Evolutionary conservation across 2,329 filamentous ascomycete genomes (phyloP), one percentile per base, ranked within the genome.

Genomic region (Penicillium sp.): DNA sequence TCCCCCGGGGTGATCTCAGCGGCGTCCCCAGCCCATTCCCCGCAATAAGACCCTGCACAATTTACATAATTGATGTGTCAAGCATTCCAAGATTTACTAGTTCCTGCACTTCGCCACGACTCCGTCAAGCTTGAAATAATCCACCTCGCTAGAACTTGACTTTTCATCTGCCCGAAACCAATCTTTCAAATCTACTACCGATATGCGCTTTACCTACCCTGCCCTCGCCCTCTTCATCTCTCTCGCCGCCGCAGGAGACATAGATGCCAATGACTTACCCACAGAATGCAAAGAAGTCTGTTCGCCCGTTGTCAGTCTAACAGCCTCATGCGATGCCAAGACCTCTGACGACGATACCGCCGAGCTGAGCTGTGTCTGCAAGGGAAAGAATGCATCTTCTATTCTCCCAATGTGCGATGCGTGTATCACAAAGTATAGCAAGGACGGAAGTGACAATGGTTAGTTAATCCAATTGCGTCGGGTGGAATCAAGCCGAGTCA

Each of bases 381-480:
- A 47, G 21, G 53, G 47, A 32, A 32, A 43, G 16, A 50, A 22
- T 10, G 47, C 53, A 32, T 38, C 53, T 18, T 27, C 31, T 11
- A 51, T 45, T 40, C 31, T 55, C 1, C 48, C 53, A 7, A 22
- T 48, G 27, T 55, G 53, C 13, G 53, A 48, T 51, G 44, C 53
- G 11, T 55, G 53, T 34, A 55, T 55, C 18, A 38, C 53, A n/a
- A 50, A 55, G 40, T 55, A 48, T 22, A 51, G 53, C 45, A 50
- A 47, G n/a, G 53, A 55, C 27, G 47, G 53, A 21, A 47, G 48
- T 8, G 48, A 55, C 13, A 55, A 55, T 45, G 53, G 53, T 55
- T 38, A 11, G 48, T 34, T 39, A 6, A 9, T 16, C 9, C 4
- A 36, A n/a, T 14, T 24, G 7, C 16, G 3, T 41, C 18, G 5